Evolutionary conservation across 192 early-diverging fungal species (phyloP).

Genomic region (Jimgerdemannia lactiflua): DNA sequence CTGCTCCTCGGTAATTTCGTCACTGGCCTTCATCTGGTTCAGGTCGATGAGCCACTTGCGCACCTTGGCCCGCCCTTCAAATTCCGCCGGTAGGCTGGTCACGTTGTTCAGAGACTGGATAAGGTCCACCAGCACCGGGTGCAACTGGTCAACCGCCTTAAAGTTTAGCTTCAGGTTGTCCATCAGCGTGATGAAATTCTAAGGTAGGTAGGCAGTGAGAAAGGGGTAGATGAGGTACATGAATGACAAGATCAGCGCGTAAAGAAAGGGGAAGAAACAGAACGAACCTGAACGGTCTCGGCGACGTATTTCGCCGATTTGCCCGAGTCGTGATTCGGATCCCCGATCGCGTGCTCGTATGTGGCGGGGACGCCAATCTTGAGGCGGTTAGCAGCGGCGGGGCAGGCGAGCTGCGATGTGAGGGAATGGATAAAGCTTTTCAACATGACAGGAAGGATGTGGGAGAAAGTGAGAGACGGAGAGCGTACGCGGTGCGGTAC

Average conservation of each 20-base stretch:
- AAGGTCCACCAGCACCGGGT: slow-evolving; percentile 82
- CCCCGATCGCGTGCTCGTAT: slow-evolving; percentile 78
- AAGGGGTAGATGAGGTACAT: not conserved
- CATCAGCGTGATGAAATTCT: slow-evolving; percentile 91
- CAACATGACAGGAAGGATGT: not conserved
- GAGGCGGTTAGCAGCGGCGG: slow-evolving; percentile 82
- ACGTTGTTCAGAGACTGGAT: slow-evolving; percentile 88
- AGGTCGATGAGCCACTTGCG: slow-evolving; percentile 86
- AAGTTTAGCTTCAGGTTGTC: slow-evolving; percentile 83
- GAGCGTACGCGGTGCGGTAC: slow-evolving; percentile 19
- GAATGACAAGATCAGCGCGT: not conserved
- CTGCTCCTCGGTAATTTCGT: slow-evolving; percentile 82
- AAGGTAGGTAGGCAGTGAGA: slow-evolving; percentile 8
- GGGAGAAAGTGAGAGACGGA: too few species aligned
- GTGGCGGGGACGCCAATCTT: slow-evolving; percentile 97
- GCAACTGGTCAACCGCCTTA: slow-evolving; percentile 86
- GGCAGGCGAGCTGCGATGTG: slow-evolving; percentile 64
- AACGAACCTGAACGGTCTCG: slow-evolving; percentile 59
- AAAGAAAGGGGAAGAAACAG: not conserved
- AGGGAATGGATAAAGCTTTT: not conserved
- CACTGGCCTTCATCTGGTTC: slow-evolving; percentile 92
- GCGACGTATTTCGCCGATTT: slow-evolving; percentile 80
- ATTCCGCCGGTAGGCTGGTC: slow-evolving; percentile 68
- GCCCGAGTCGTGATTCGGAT: slow-evolving; percentile 35
- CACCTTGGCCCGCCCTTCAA: slow-evolving; percentile 79